phyloP scores from a whole-genome alignment of 2,329 filamentous ascomycete genomes.

The Parastagonospora nodorum region DNA sequence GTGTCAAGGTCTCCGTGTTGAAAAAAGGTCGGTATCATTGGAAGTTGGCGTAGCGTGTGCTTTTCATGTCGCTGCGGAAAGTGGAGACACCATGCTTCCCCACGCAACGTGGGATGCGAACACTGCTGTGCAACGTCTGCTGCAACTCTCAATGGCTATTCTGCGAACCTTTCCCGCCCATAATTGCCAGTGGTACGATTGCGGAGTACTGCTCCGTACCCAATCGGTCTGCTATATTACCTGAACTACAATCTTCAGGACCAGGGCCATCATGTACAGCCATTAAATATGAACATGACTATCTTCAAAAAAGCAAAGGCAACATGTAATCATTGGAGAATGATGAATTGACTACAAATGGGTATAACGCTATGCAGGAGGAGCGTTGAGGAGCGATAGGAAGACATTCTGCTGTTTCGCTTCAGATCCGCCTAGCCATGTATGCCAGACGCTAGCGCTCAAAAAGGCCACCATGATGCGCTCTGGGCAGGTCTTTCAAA shows the following conservation, averaged over 20 bases:
- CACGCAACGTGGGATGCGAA: constrained; percentile 9
- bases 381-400: neutral
- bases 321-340: neutral
- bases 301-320: neutral
- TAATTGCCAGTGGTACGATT: too few relatives aligned
- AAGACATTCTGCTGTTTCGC: neutral
- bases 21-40: constrained; percentile 5
- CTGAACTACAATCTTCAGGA: neutral
- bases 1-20: constrained; percentile 27
- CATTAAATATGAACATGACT: neutral
- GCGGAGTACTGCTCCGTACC: constrained; percentile 2
- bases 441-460: neutral
- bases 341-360: neutral
- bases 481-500: constrained; percentile 21
- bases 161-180: too few relatives aligned
- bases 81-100: neutral
- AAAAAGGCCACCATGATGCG: constrained; percentile 13
- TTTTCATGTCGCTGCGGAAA: too few relatives aligned
- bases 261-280: neutral
- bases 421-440: constrained; percentile 3
- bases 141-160: neutral
- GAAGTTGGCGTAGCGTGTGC: too few relatives aligned
- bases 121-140: neutral
- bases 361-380: constrained; percentile 1
- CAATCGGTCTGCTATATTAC: neutral